Evolutionary conservation across 306 rosid species (phyloP), one percentile per base, ranked within the genome.

Genomic region (Cicer cuneatum): DNA sequence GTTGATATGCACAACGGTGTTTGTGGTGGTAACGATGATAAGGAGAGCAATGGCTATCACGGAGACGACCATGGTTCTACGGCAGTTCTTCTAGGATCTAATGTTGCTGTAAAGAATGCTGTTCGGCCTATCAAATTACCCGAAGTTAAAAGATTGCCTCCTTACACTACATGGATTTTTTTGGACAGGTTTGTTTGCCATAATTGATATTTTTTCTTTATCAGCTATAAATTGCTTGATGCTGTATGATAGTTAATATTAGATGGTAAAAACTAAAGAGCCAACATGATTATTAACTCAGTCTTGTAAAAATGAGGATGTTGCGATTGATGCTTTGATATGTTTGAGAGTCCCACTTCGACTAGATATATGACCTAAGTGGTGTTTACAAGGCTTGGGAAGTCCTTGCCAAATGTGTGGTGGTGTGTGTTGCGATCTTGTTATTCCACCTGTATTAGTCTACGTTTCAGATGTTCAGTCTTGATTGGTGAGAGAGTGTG

Each of bases 121-220:
- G 97, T 92, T 72, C 98, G 97, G 67, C 98, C 99, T 70, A 85
- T 90, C 57, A 95, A 92, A 85, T 86, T 95, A 58, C 81, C 89
- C 3, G 99, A 92, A 89, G 81, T 85, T 8, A 92, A 85, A 85
- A 86, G 87, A 89, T 74, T 95, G 77, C 97, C 99, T 67, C 93
- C 98, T 74, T 95, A 95, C 85, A 95, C 99, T 56, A 89, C 99
- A 19, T 95, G 99, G 99, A 89, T 92, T 75, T 92, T 95, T 83
- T 88, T 95, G 82, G 97, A 92, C 89, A 95, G 99, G 99, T 95
- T 51, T 73, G 86, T 78, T 70, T 73, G 14, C 16, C 60, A 66
- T 70, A 10, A 29, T 29, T 18, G 77, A 2, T 63, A 35, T 84
- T 81, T 78, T 78, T 80, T 33, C 59, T 43, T 51, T 49, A 69